Evolutionary conservation across 2,329 filamentous ascomycete genomes (phyloP), one percentile per base, ranked within the genome.

Genomic region (Boeremia exigua): DNA sequence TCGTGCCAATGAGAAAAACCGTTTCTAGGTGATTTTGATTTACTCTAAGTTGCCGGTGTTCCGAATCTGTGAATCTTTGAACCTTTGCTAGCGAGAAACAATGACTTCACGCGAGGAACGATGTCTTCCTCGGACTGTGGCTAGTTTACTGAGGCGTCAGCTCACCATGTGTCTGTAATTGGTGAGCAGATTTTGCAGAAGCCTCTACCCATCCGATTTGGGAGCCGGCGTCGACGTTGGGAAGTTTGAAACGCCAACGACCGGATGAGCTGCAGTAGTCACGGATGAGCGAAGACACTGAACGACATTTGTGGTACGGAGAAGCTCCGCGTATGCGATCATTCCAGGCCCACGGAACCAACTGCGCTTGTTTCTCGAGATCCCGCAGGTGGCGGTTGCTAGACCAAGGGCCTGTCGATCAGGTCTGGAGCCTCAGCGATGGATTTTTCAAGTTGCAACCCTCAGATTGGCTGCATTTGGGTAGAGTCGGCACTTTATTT

Each of bases 341-440:
- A 47, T 48, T 19, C 53, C 53, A 56, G 43, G 32, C 36, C 47
- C 37, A 47, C 32, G 53, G 53, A 42, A 46, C 47, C 46, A 50
- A 25, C 47, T 48, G 39, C 45, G 23, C 52, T 48, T 55, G 45
- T 39, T 34, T 32, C 40, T 33, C 43, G 47, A 56, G 53, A 56
- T 56, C 53, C 53, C 53, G 53, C 53, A 51, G 53, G 53, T 51
- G 42, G 53, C 47, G 42, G 53, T 32, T 47, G 43, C 37, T 56
- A 47, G 32, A 34, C 34, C 30, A 17, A 56, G 37, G 45, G 36
- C 42, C 42, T 43, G 53, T 51, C 53, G 53, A 56, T 51, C 53
- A 47, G 47, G 53, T 37, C 53, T 51, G 23, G 53, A 50, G 53
- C 53, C 47, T 50, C 42, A 56, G 42, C 47, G 42, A 25, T 28